These are phyloP conservation scores for Alternaria sp. DNA, from an alignment of 2,329 filamentous ascomycete species.

Conservation along the genomic window DNA sequence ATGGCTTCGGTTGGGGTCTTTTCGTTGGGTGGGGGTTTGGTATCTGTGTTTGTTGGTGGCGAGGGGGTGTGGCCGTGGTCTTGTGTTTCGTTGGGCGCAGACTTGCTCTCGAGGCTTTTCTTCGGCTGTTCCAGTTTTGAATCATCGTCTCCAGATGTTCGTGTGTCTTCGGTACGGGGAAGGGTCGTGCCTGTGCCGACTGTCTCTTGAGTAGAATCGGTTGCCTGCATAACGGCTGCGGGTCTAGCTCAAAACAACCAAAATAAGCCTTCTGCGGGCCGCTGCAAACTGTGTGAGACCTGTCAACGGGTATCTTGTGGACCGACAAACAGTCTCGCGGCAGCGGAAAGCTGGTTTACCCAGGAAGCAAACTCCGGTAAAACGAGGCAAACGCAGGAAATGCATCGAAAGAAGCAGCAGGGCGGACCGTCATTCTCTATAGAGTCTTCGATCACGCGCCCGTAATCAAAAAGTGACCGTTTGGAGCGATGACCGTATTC, in stretches of 20 bases:
- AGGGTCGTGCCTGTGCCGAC: conserved; percentile 7
- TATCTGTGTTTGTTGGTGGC: not conserved
- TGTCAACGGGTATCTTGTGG: not conserved
- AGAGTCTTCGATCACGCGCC: not conserved
- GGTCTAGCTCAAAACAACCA: conserved; percentile 1
- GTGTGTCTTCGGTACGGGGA: not conserved
- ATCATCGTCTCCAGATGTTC: not conserved
- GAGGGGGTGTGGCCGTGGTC: not conserved
- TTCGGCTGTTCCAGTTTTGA: conserved; percentile 2
- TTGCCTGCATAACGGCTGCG: conserved; percentile 13
- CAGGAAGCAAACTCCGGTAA: too few species aligned
- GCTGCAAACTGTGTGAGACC: conserved; percentile 7
- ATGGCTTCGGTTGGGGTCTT: not conserved
- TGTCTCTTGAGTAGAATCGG: not conserved
- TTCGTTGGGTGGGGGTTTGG: not conserved
- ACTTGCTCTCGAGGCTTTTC: not conserved
- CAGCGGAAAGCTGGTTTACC: too few species aligned
- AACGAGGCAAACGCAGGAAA: not conserved
- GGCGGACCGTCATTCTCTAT: not conserved
- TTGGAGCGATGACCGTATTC: not conserved
- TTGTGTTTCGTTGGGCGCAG: not conserved
- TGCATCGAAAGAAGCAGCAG: not conserved
- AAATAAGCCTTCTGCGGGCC: conserved; percentile 18
- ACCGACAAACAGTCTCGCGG: not conserved
- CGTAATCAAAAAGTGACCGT: not conserved